Evolutionary conservation across 345 rosid species (phyloP), one percentile per base, ranked within the genome.

Genomic region (Mallotus nudiflorus): DNA sequence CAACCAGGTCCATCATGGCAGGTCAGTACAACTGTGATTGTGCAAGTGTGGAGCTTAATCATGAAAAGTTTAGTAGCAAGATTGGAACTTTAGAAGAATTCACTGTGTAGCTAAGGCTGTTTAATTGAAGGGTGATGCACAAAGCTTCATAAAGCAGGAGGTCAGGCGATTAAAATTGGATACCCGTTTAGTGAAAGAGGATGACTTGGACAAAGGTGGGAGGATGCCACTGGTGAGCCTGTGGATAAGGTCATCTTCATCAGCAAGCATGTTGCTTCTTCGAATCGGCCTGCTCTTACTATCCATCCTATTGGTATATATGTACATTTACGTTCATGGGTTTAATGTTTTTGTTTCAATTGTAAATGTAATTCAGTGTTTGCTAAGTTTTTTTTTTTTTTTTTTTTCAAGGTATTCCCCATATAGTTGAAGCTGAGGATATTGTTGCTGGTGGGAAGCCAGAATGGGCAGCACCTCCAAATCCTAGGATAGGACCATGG

Each of bases 401-500:
- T 39, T 62, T 9, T 27, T 61, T n/a, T 13, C 22, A 48, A 62
- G 65, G 65, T 62, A 62, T 49, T 62, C 65, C 65, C 0, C 65
- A 62, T 62, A 12, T 62, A 20, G 15, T 29, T 40, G 65, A 61
- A 61, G 65, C 29, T 11, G 65, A 61, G 27, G 65, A n/a, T 61
- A 20, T 37, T 13, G 65, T 61, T 37, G 65, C 65, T 40, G 65
- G 65, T n/a, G 65, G 49, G 14, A 62, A 62, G 49, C 31, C 29
- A 11, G 49, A 49, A 39, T 62, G 65, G 65, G 65, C 65, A 39
- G 65, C 65, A 40, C 65, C 65, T 62, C 65, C 65, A 22, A 62
- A 62, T 62, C 65, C 65, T 4, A 62, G 65, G 29, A 62, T 62
- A n/a, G 65, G 65, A 15, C 65, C 65, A 13, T 62, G 65, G 65